Percentiles rank a stretch among this genome's conserved stretches.
Conservation (phyloP, 345 rosid species). For the Aquilaria sinensis region DNA sequence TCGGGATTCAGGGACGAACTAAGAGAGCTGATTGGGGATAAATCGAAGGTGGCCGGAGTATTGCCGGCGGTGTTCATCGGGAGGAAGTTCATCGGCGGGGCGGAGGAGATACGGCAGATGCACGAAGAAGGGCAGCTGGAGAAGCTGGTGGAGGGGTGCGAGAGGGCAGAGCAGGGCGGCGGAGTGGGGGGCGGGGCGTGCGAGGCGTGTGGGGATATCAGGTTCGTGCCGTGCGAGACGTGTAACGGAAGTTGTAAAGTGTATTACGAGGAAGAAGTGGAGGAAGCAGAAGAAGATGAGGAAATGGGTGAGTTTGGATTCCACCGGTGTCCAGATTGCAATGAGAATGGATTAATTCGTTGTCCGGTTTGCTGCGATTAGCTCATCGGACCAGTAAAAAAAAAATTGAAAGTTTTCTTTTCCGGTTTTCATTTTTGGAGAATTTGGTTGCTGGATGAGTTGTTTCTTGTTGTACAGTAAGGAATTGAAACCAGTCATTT, state of each 20-base stretch:
- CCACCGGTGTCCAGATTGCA: conserved; percentile 83
- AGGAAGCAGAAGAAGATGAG: conserved; percentile 20
- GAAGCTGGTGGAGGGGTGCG: conserved; percentile 47
- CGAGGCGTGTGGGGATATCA: conserved; percentile 81
- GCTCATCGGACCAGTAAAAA: background rate
- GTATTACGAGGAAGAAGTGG: conserved; percentile 39
- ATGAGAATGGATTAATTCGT: conserved; percentile 85
- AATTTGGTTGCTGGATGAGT: background rate
- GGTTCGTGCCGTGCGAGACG: conserved; percentile 91
- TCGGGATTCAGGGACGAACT: conserved; percentile 77
- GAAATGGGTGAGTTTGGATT: conserved; percentile 52
- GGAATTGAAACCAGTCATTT: conserved; percentile 10
- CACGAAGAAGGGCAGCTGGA: conserved; percentile 89
- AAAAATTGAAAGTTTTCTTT: background rate
- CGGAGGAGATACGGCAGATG: conserved; percentile 64
- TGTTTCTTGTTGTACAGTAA: conserved; percentile 35
- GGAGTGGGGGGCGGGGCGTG: conserved; percentile 39
- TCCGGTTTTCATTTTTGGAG: background rate
- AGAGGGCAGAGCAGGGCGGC: conserved; percentile 33
- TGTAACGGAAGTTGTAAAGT: conserved; percentile 94
- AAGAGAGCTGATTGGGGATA: conserved; percentile 44
- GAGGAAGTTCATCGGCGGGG: conserved; percentile 65
- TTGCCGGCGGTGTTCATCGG: conserved; percentile 78
- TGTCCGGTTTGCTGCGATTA: conserved; percentile 56
- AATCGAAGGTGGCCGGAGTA: conserved; percentile 21